These are phyloP conservation scores for Torrubiellomyces zombiae DNA, from an alignment of 2,329 filamentous ascomycete species.

Conservation along the genomic window DNA sequence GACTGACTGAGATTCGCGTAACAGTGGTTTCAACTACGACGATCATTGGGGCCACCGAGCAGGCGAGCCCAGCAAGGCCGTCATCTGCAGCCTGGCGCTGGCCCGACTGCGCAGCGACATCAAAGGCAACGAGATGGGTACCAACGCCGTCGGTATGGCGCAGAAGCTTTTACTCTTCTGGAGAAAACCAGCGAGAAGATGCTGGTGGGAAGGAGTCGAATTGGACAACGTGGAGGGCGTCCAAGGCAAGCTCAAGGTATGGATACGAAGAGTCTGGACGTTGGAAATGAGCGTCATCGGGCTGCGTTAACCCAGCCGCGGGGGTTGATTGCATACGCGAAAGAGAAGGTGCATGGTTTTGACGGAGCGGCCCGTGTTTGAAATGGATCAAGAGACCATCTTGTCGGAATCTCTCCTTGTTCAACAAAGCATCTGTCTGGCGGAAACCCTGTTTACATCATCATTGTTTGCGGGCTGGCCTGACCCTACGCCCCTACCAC, in stretches of 20 bases:
- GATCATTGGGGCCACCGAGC: constrained; percentile 92
- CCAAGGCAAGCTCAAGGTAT: constrained; percentile 85
- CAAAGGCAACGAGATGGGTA: constrained; percentile 57
- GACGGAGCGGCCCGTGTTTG: background rate
- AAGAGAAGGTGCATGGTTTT: no score
- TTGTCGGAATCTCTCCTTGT: no score
- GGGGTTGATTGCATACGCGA: no score
- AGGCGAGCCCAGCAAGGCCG: constrained; percentile 95
- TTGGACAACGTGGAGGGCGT: constrained; percentile 79
- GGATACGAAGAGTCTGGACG: constrained; percentile 97
- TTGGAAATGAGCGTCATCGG: constrained; percentile 95
- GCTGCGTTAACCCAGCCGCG: constrained; percentile 38
- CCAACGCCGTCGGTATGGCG: constrained; percentile 85
- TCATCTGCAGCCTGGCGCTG: constrained; percentile 90
- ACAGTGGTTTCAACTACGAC: constrained; percentile 87
- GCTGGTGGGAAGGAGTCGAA: constrained; percentile 98
- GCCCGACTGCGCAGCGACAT: constrained; percentile 88
- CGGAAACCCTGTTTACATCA: no score
- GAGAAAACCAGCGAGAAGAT: constrained; percentile 88
- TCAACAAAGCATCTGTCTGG: no score
- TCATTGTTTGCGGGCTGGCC: no score
- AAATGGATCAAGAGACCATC: constrained; percentile 1
- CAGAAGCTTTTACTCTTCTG: constrained; percentile 96
- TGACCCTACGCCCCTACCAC: no score
- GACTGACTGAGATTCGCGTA: constrained; percentile 1